A percentile compares a stretch with the other conserved stretches of the same genome.
phyloP scores from a whole-genome alignment of 305 asterid species.

The Ajuga reptans region DNA sequence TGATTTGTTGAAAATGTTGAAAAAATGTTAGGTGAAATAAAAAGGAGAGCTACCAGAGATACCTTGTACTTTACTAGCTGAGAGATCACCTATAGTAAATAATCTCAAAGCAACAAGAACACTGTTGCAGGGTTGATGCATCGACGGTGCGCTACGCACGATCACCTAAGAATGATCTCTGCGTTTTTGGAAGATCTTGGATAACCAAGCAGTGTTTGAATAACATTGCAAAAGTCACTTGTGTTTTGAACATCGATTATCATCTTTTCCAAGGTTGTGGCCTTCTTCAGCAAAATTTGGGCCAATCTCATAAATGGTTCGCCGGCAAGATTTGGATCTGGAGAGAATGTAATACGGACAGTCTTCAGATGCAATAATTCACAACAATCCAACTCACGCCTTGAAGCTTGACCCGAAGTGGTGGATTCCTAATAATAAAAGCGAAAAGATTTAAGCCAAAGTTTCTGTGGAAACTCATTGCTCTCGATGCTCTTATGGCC shows the following conservation, averaged over 20 bases:
- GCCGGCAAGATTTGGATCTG: background rate
- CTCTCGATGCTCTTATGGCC: no score
- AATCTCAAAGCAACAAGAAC: no score
- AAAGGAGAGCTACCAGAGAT: no score
- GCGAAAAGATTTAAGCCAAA: background rate
- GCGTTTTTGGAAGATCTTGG: conserved; percentile 16
- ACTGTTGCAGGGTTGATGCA: no score
- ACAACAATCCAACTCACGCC: background rate
- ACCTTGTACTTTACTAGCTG: no score
- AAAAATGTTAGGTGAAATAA: no score
- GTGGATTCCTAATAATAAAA: background rate
- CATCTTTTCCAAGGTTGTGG: background rate
- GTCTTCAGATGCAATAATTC: conserved; percentile 6
- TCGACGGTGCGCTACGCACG: no score
- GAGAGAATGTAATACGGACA: background rate
- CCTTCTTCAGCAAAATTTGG: background rate
- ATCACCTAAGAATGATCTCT: background rate
- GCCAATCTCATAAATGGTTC: background rate
- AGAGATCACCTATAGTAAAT: no score
- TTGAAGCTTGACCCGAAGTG: background rate
- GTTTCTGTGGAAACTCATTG: no score
- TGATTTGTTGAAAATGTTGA: no score
- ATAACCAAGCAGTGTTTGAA: background rate
- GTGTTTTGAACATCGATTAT: background rate
- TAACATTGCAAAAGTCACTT: background rate